Base-by-base conservation (phyloP, 2,329 filamentous ascomycete species). In the Coniella vitis region DNA sequence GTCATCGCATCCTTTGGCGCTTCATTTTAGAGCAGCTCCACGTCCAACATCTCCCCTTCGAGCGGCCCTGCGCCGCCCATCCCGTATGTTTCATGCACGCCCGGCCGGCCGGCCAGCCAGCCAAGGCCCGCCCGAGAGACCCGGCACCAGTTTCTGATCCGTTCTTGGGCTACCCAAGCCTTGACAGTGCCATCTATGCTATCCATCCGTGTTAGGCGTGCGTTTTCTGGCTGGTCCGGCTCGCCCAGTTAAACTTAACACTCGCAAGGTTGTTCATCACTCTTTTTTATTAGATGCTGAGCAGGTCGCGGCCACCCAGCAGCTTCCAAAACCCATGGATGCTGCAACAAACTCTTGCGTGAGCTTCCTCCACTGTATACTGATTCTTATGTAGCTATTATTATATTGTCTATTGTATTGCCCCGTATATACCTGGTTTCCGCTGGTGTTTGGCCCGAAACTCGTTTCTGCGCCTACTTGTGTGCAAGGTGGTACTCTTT, bases 351-450 rank as follows among this genome's bases (percentile, higher is more conserved):
- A 25, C 38, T 41, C 38, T 41, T 31, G 21, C 21, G 38, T 41
- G 21, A 41, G 38, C 49, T 51, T 48, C 40, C 40, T 34, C 29
- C 29, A 20, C 7, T 20, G 13, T 32, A 25, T 34, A 34, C 25
- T 29, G 25, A 29, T 25, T 25, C 31, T 17, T 7, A 42, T 42
- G 40, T 34, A 42, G 40, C 40, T 42, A 42, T 42, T 32, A 42
- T 42, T 42, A 34, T 41, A 25, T 8, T 35, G 13, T 34, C 17
- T n/a, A n/a, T 14, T 16, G 17, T 16, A 25, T 12, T 16, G 45
- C 14, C 45, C 25, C 4, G 19, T 19, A 12, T 16, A 19, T 20
- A 7, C 21, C n/a, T 20, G 31, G 20, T 43, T 19, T 22, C 12
- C 8, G 16, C 10, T 13, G 19, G 12, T 8, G 37, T 8, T 21